Base-by-base conservation (phyloP, 2,329 filamentous ascomycete species). In the Apiospora rasikravindrae region DNA sequence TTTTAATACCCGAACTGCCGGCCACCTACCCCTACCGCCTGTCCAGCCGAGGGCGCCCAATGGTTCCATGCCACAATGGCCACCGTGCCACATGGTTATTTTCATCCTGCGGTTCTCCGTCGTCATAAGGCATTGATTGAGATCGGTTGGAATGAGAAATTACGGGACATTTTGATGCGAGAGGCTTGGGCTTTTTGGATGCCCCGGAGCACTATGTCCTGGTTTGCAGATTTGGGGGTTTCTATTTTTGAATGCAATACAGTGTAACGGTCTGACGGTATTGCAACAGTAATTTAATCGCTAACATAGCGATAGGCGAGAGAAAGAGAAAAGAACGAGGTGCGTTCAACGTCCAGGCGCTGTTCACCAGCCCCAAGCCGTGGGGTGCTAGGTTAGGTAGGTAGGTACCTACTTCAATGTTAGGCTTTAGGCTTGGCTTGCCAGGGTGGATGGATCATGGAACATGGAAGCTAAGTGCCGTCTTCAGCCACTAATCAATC, bases 71-170 rank as follows among this genome's bases (percentile, higher is more conserved):
- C 53, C 53, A 61, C 53, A 61, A 61, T 33, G 19, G 53, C 22
- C 53, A 33, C 53, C 53, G 53, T 61, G 53, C 53, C 53, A 61
- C 53, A 61, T 61, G 53, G 53, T 61, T 61, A 61, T 61, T 61
- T 33, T 61, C 16, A 61, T 61, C 26, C 29, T 37, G 7, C 29
- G 7, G 26, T 7, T 61, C 29, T 22, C 16, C 53, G 16, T 33
- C 53, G 53, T 61, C 53, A 61, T 61, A 61, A 61, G 33, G 53
- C 26, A 37, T 33, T 19, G 53, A 37, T 33, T 19, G 53, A 33
- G 53, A 37, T 61, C 53, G 53, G 53, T 19, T 33, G 8, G 26
- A 22, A 33, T 16, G 29, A 61, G 29, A 37, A 61, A 61, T 37
- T 61, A 22, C 16, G 33, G 33, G 5, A 37, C 33, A 37, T 33